Percentiles rank a stretch among this genome's conserved stretches.
Evolutionary conservation across 2,329 filamentous ascomycete genomes (phyloP).

Genomic region (Phaeomoniella chlamydospora): DNA sequence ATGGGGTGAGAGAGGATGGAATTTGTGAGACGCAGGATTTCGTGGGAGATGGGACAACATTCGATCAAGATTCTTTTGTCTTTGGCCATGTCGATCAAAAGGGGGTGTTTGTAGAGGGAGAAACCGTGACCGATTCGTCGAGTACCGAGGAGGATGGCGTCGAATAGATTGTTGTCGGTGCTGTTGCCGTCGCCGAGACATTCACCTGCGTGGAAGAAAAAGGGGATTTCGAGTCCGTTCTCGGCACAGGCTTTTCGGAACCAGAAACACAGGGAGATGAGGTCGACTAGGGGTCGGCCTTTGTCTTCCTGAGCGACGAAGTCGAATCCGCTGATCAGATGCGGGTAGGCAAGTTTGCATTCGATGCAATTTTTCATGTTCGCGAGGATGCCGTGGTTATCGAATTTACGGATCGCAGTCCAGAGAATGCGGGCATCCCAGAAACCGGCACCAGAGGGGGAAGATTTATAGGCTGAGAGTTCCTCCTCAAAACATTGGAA

Average conservation of each 20-base stretch:
- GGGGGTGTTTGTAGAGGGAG: conserved; percentile 78
- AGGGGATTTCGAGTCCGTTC: conserved; percentile 69
- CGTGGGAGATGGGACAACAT: conserved; percentile 81
- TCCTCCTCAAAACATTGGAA: conserved; percentile 66
- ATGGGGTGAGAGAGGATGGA: conserved; percentile 67
- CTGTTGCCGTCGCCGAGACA: conserved; percentile 63
- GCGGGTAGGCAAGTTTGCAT: conserved; percentile 64
- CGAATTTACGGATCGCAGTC: conserved; percentile 54
- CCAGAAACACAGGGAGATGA: conserved; percentile 81
- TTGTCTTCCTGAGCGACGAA: conserved; percentile 76
- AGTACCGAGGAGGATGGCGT: conserved; percentile 75
- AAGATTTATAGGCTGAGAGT: conserved; percentile 57
- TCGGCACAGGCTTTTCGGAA: conserved; percentile 74
- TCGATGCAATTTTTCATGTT: conserved; percentile 80
- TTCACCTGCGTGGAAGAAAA: conserved; percentile 93
- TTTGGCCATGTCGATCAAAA: conserved; percentile 77
- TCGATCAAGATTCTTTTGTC: conserved; percentile 80
- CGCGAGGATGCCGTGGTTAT: conserved; percentile 53
- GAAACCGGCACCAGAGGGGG: conserved; percentile 57
- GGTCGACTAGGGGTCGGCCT: conserved; percentile 59
- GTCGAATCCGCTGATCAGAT: conserved; percentile 76
- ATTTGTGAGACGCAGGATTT: conserved; percentile 65
- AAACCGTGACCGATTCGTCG: conserved; percentile 82
- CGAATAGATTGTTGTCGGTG: conserved; percentile 75
- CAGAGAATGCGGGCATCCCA: conserved; percentile 82